A percentile compares a stretch with the other conserved stretches of the same genome.
These are phyloP conservation scores for Kazachstania bromeliacearum DNA, from an alignment of 805 yeast species.

Conservation along the genomic window DNA sequence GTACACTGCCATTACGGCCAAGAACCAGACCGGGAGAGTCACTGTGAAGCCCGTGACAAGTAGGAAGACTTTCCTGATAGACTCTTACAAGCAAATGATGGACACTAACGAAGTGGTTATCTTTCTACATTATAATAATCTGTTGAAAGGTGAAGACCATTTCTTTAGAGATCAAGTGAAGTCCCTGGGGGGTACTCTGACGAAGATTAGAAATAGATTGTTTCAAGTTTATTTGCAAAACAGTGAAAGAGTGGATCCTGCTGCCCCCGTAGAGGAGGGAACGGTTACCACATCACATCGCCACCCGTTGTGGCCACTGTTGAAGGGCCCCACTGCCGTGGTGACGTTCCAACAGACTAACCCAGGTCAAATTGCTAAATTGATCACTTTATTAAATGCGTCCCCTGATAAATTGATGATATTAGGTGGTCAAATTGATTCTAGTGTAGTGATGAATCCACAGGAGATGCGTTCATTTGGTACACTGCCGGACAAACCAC, in stretches of 20 bases:
- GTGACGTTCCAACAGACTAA: slow-evolving; percentile 59
- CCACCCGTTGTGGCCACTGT: slow-evolving; percentile 64
- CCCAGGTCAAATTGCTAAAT: slow-evolving; percentile 55
- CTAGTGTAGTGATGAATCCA: slow-evolving; percentile 40
- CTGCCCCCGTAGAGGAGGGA: slow-evolving; percentile 38
- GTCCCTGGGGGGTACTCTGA: slow-evolving; percentile 59
- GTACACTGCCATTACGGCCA: neutral
- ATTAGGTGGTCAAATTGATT: slow-evolving; percentile 77
- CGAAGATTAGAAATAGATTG: slow-evolving; percentile 57
- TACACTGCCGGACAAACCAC: slow-evolving; percentile 59
- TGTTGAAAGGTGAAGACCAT: slow-evolving; percentile 59
- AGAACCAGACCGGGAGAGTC: slow-evolving; percentile 19
- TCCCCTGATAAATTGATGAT: slow-evolving; percentile 68
- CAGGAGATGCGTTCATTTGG: slow-evolving; percentile 53
- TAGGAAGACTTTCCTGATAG: slow-evolving; percentile 80
- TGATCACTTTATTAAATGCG: slow-evolving; percentile 53
- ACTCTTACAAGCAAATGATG: slow-evolving; percentile 64
- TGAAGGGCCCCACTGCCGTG: slow-evolving; percentile 81
- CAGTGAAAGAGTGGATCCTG: slow-evolving; percentile 60
- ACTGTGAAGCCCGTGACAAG: slow-evolving; percentile 58
- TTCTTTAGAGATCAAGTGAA: slow-evolving; percentile 51
- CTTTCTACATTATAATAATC: slow-evolving; percentile 77
- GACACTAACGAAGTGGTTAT: slow-evolving; percentile 60
- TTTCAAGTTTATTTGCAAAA: slow-evolving; percentile 72
- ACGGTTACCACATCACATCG: slow-evolving; percentile 29